Evolutionary conservation across 2,329 filamentous ascomycete genomes (phyloP).

Genomic region (Penicillium sp.): DNA sequence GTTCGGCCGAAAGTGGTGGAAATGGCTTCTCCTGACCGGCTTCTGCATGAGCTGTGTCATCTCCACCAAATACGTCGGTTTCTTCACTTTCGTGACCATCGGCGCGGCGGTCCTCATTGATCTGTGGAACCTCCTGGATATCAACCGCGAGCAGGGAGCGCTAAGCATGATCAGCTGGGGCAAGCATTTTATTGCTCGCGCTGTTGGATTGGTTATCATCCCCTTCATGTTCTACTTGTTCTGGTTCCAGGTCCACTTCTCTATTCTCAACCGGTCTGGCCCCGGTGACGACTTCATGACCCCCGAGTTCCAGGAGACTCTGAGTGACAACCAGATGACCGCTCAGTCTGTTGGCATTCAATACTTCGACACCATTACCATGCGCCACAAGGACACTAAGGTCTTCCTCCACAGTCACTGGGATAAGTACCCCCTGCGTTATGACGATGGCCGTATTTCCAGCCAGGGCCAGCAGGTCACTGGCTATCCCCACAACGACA

Average conservation of each 20-base stretch:
- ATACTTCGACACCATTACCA: slow-evolving; percentile 82
- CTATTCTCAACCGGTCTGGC: slow-evolving; percentile 80
- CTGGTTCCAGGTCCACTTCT: slow-evolving; percentile 99
- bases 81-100: slow-evolving; percentile 96
- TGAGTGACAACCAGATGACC: slow-evolving; percentile 91
- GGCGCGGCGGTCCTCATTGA: slow-evolving; percentile 92
- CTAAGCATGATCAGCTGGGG: slow-evolving; percentile 74
- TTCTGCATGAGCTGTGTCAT: slow-evolving; percentile 96
- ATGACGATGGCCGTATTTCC: slow-evolving; percentile 95
- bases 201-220: slow-evolving; percentile 80
- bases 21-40: slow-evolving; percentile 94
- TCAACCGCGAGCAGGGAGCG: slow-evolving; percentile 80
- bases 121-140: slow-evolving; percentile 88
- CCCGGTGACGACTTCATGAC: slow-evolving; percentile 99
- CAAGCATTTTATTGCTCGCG: slow-evolving; percentile 85
- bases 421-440: slow-evolving; percentile 85
- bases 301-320: slow-evolving; percentile 93
- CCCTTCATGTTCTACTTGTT: slow-evolving; percentile 98
- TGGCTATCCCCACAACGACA: slow-evolving; percentile 96
- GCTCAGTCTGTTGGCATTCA: slow-evolving; percentile 81
- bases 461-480: slow-evolving; percentile 98
- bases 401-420: slow-evolving; percentile 91
- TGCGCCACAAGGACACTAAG: slow-evolving; percentile 97
- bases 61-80: slow-evolving; percentile 95
- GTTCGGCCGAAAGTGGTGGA: slow-evolving; percentile 98